A percentile compares a stretch with the other conserved stretches of the same genome.
Conservation (phyloP, 2,329 filamentous ascomycete species). For the Penicillium sp. region DNA sequence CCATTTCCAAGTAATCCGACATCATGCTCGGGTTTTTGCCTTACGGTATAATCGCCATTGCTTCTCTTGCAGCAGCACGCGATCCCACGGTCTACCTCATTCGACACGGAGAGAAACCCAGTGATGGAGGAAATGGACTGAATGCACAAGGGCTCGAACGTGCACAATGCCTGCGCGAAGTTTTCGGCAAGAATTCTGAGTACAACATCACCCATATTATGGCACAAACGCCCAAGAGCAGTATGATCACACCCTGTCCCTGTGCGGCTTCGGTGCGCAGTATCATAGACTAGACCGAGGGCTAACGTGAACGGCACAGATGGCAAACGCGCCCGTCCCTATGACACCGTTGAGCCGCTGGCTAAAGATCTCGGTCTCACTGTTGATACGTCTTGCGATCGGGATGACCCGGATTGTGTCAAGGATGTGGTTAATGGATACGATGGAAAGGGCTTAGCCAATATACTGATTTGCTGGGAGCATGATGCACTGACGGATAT, state of each 20-base stretch:
- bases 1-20: no score
- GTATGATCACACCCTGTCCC: constrained; percentile 22
- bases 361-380: constrained; percentile 56
- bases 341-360: constrained; percentile 58
- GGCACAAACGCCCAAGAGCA: constrained; percentile 54
- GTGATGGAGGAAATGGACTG: constrained; percentile 50
- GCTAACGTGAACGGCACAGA: constrained; percentile 34
- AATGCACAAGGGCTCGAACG: constrained; percentile 54
- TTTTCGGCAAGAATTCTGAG: constrained; percentile 54
- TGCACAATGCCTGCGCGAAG: constrained; percentile 58
- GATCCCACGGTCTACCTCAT: constrained; percentile 61
- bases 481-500: constrained; percentile 56
- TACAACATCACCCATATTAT: constrained; percentile 62
- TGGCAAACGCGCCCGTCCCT: constrained; percentile 55
- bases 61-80: constrained; percentile 19
- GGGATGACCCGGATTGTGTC: constrained; percentile 58
- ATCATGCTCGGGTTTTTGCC: background rate
- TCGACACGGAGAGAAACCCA: constrained; percentile 64
- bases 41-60: constrained; percentile 9
- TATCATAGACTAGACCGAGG: background rate
- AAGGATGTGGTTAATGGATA: constrained; percentile 52
- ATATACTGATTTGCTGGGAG: constrained; percentile 64
- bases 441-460: constrained; percentile 45
- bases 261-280: background rate
- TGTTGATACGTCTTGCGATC: constrained; percentile 57